phyloP scores from a whole-genome alignment of 2,329 filamentous ascomycete genomes.

The Alternaria ethzedia region DNA sequence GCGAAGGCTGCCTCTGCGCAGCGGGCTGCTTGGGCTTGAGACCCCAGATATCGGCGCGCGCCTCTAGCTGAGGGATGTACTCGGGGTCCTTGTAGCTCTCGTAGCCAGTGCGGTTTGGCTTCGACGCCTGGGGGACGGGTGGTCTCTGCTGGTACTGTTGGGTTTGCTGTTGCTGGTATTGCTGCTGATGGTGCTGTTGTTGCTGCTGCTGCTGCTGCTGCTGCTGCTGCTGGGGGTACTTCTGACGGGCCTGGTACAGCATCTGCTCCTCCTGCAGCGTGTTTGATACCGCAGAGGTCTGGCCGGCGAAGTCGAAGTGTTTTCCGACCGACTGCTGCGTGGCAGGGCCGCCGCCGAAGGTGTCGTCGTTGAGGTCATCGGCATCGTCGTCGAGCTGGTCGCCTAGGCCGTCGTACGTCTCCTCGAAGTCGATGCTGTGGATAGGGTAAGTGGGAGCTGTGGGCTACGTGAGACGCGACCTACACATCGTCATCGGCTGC shows the following conservation, averaged over 20 bases:
- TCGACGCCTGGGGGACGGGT: constrained; percentile 54
- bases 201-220: constrained; percentile 4
- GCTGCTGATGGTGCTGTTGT: constrained; percentile 34
- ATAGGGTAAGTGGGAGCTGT: constrained; percentile 53
- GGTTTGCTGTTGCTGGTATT: constrained; percentile 4
- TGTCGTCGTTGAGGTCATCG: constrained; percentile 96
- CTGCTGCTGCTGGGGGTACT: constrained; percentile 53
- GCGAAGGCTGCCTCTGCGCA: constrained; percentile 39
- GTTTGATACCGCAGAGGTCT: constrained; percentile 84
- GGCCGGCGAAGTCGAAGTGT: constrained; percentile 96
- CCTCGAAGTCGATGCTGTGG: constrained; percentile 84
- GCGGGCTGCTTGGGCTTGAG: constrained; percentile 67
- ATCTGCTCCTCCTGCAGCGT: constrained; percentile 91
- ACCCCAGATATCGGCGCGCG: constrained; percentile 93
- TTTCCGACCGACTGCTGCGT: constrained; percentile 71
- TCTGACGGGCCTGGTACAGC: constrained; percentile 77
- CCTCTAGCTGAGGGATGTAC: constrained; percentile 87
- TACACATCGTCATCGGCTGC: constrained; percentile 66
- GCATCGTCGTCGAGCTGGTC: constrained; percentile 89
- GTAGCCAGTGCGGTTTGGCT: constrained; percentile 80
- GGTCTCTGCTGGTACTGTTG: constrained; percentile 44
- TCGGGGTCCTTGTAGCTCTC: constrained; percentile 88
- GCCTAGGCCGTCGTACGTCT: constrained; percentile 94
- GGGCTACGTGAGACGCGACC: constrained; percentile 31
- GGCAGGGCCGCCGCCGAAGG: constrained; percentile 68